Percentiles rank a stretch among this genome's conserved stretches.
Evolutionary conservation across 2,329 filamentous ascomycete genomes (phyloP).

Genomic region (Colletotrichum sp.): DNA sequence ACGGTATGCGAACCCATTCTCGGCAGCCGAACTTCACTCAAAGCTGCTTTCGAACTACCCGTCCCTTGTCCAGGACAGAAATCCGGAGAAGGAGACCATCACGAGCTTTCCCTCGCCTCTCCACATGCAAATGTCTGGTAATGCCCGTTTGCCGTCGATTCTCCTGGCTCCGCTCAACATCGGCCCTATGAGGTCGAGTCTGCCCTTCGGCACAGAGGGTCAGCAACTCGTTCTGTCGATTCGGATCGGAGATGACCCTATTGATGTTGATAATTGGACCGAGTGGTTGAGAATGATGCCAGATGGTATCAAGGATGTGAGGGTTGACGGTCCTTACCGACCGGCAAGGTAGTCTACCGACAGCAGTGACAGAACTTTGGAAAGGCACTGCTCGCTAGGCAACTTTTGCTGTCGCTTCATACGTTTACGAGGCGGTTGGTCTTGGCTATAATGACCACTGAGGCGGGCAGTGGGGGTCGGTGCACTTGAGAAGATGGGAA

Average conservation of each 20-base stretch:
- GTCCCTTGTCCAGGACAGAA: conserved; percentile 55
- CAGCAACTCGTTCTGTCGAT: conserved; percentile 57
- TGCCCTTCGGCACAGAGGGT: conserved; percentile 47
- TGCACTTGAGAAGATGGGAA: background rate
- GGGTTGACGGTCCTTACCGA: conserved; percentile 56
- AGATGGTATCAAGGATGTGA: conserved; percentile 59
- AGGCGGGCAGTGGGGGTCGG: background rate
- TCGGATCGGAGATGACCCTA: conserved; percentile 53
- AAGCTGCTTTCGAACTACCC: conserved; percentile 57
- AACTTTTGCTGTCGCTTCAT: background rate
- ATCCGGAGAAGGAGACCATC: conserved; percentile 50
- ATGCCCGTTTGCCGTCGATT: conserved; percentile 59
- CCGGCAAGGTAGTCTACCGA: conserved; percentile 35
- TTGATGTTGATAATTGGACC: conserved; percentile 59
- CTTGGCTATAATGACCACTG: background rate
- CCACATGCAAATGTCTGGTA: conserved; percentile 61
- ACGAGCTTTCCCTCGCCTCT: conserved; percentile 59
- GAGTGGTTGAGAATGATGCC: conserved; percentile 66
- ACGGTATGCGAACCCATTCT: conserved; percentile 46
- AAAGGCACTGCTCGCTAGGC: background rate
- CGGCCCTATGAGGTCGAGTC: conserved; percentile 40
- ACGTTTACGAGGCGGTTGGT: conserved; percentile 5
- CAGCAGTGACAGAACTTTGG: background rate
- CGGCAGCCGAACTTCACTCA: conserved; percentile 60
- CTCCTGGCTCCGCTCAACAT: conserved; percentile 56